Evolutionary conservation across 176 grass and related monocot genomes (phyloP), one percentile per base, ranked within the genome.

Genomic region (Melocanna baccifera): DNA sequence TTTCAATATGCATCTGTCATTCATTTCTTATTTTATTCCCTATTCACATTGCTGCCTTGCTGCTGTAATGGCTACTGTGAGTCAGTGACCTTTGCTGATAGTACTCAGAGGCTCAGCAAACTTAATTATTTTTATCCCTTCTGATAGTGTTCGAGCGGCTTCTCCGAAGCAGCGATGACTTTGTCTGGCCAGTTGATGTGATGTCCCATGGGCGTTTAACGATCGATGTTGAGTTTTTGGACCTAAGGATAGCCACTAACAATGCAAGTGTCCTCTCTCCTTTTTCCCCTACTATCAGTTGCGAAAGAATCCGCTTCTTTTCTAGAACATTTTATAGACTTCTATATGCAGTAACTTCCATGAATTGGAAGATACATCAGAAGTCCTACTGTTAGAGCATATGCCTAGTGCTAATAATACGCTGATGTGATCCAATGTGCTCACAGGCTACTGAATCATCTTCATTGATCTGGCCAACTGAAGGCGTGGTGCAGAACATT

Each of bases 201-300:
- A 75, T 87, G 67, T 89, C 79, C 75, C 86, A 89, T 62, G 93
- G 93, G 32, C 93, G 88, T 52, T 92, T 98, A 52, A 87, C 70
- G 1, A 63, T 98, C 37, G 96, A 96, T 45, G 91, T 98, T 15
- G 96, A 98, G 77, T 98, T 98, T 87, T 76, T 98, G 75, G 89
- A 98, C 82, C 83, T 98, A 69, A 98, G 78, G 81, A 81, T 95
- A 56, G 82, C 86, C 72, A 76, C 43, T 18, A 88, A 80, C 57
- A 93, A 91, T 87, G 93, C 77, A 92, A 95, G 91, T 78, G 59
- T 48, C 73, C 26, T 22, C 71, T 74, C 30, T 29, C 13, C n/a
- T 14, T 64, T 48, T 13, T 18, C 1, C 65, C 62, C 34, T 36
- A 5, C 9, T 30, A 15, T 68, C 16, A 52, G 22, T 73, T 58